Evolutionary conservation across 2,329 filamentous ascomycete genomes (phyloP).

Genomic region (Fusarium sp.): DNA sequence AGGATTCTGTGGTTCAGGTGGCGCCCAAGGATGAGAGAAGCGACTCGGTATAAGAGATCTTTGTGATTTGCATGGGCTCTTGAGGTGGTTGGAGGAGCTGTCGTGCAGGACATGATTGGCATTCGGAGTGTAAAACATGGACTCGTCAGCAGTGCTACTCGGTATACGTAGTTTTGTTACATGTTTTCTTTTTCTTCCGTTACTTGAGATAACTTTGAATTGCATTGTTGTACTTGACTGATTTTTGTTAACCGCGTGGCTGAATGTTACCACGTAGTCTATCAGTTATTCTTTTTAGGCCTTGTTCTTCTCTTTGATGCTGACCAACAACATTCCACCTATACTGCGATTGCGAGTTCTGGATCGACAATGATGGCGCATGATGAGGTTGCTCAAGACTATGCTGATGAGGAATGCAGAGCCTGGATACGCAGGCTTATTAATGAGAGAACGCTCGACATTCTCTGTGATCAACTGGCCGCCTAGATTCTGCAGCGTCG

Average conservation of each 20-base stretch:
- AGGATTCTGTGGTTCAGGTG: conserved; percentile 40
- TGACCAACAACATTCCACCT: too few relatives aligned
- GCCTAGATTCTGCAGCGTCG: not conserved
- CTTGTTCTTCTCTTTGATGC: too few relatives aligned
- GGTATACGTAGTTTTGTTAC: not conserved
- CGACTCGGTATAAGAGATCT: not conserved
- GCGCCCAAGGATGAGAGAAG: conserved; percentile 48
- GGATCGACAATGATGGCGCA: not conserved
- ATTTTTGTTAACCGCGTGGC: not conserved
- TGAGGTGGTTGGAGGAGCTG: not conserved
- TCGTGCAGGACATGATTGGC: not conserved
- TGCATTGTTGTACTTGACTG: not conserved
- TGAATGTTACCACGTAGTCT: too few relatives aligned
- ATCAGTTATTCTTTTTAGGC: too few relatives aligned
- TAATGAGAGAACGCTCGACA: not conserved
- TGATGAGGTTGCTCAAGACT: not conserved
- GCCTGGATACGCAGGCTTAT: not conserved
- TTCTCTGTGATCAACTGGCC: not conserved
- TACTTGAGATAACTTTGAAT: not conserved
- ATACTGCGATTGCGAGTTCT: too few relatives aligned
- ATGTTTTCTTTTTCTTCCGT: not conserved
- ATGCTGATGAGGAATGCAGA: not conserved
- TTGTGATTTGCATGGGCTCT: not conserved
- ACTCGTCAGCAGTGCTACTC: not conserved
- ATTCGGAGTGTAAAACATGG: not conserved